These are phyloP conservation scores for Sophora flavescens DNA, from an alignment of 306 rosid species.

Conservation along the genomic window DNA sequence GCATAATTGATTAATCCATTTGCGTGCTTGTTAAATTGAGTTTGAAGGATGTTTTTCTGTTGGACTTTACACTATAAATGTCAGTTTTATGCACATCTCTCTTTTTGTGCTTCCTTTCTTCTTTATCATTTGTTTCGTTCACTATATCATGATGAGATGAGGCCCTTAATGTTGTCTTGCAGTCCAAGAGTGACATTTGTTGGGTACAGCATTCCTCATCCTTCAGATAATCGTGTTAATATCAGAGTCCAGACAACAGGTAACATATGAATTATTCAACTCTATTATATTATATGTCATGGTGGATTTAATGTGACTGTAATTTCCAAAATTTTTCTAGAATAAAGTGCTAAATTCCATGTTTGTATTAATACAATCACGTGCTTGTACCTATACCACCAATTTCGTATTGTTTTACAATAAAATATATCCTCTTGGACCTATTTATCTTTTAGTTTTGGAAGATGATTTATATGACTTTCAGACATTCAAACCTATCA, in stretches of 20 bases:
- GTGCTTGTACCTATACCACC: background rate
- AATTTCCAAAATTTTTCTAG: slow-evolving; percentile 12
- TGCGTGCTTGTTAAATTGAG: slow-evolving; percentile 7
- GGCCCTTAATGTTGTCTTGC: slow-evolving; percentile 48
- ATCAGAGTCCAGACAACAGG: slow-evolving; percentile 86
- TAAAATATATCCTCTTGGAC: background rate
- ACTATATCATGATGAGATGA: slow-evolving; percentile 26
- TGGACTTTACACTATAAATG: background rate
- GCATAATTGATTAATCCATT: background rate
- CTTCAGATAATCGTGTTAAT: slow-evolving; percentile 83
- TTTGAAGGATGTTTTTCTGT: background rate
- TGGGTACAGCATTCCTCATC: slow-evolving; percentile 96
- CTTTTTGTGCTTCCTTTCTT: background rate
- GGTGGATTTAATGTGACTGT: background rate
- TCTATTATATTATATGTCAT: background rate
- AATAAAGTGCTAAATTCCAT: slow-evolving; percentile 1
- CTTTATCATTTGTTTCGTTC: background rate
- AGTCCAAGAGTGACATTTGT: slow-evolving; percentile 75
- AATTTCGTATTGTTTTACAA: background rate
- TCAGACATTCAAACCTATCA: background rate
- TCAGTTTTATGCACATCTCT: background rate
- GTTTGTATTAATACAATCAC: background rate
- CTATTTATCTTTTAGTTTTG: background rate
- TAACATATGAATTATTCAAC: slow-evolving; percentile 34
- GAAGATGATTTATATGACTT: background rate